Evolutionary conservation across 192 early-diverging fungal species (phyloP).

Genomic region (Coemansia sp.): DNA sequence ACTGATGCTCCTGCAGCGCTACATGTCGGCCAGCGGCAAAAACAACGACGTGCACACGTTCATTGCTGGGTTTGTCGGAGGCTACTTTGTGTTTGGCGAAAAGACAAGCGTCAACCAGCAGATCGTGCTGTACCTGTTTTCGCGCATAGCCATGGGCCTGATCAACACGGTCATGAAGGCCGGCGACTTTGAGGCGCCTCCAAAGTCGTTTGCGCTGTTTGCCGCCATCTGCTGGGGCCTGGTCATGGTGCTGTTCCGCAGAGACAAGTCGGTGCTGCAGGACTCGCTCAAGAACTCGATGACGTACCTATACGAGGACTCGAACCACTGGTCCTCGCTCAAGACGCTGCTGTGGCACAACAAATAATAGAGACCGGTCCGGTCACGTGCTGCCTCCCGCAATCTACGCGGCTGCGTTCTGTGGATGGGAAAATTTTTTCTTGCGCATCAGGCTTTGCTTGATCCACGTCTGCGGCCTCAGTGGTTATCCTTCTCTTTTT

Average conservation of each 20-base stretch:
- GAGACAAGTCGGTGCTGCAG: conserved; percentile 84
- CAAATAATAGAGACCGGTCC: no score
- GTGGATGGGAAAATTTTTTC: no score
- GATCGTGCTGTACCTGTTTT: conserved; percentile 93
- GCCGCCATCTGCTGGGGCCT: conserved; percentile 91
- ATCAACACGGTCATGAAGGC: conserved; percentile 78
- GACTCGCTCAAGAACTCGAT: conserved; percentile 90
- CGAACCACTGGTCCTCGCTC: conserved; percentile 71
- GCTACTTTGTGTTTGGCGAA: conserved; percentile 91
- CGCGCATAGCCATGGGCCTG: conserved; percentile 81
- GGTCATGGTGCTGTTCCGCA: conserved; percentile 93
- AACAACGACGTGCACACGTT: conserved; percentile 79
- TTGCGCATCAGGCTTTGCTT: no score
- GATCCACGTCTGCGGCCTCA: no score
- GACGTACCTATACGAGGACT: conserved; percentile 93
- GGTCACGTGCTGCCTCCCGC: no score
- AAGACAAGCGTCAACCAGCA: conserved; percentile 96
- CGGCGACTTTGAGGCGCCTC: conserved; percentile 65
- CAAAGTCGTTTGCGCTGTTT: conserved; percentile 83
- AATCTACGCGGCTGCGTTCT: no score
- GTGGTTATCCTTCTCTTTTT: neutral
- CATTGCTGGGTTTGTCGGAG: conserved; percentile 85
- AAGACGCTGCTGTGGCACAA: conserved; percentile 81
- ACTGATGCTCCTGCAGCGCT: conserved; percentile 71
- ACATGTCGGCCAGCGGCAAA: conserved; percentile 64